A percentile compares a stretch with the other conserved stretches of the same genome.
These are phyloP conservation scores for Pleurotus cornucopiae DNA, from an alignment of 768 basidiomycete species.

Conservation along the genomic window DNA sequence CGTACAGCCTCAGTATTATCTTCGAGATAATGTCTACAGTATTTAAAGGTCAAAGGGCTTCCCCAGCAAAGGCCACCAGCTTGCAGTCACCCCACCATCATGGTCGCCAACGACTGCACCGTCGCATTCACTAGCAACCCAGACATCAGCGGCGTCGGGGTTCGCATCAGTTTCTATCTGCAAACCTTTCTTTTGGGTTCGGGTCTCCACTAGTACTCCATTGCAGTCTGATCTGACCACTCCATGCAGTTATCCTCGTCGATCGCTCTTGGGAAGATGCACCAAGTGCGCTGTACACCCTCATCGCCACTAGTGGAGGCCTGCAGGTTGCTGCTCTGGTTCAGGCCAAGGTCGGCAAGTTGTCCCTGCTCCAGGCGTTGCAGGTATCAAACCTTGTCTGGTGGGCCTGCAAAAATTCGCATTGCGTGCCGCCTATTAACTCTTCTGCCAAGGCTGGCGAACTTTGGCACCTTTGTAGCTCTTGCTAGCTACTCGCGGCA, in stretches of 20 bases:
- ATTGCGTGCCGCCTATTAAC: neutral
- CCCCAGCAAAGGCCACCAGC: too few relatives aligned
- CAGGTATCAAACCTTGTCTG: constrained; percentile 39
- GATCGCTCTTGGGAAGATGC: constrained; percentile 37
- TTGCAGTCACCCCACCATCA: too few relatives aligned
- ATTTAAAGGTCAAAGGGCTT: too few relatives aligned
- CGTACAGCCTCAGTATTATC: too few relatives aligned
- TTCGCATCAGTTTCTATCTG: constrained; percentile 28
- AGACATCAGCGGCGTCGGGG: constrained; percentile 34
- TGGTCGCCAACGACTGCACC: neutral
- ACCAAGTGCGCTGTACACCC: constrained; percentile 37
- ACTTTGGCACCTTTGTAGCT: constrained; percentile 37
- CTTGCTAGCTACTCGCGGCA: constrained; percentile 37
- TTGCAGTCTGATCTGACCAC: neutral
- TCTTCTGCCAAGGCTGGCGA: constrained; percentile 28
- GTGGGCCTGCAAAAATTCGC: constrained; percentile 16
- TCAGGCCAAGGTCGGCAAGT: constrained; percentile 19
- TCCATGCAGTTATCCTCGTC: constrained; percentile 29
- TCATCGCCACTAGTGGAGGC: constrained; percentile 36
- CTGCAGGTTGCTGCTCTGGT: constrained; percentile 34
- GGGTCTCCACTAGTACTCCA: neutral
- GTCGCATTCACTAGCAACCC: constrained; percentile 20
- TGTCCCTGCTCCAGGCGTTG: constrained; percentile 36
- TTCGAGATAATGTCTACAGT: too few relatives aligned
- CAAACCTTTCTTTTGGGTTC: constrained; percentile 22